These are phyloP conservation scores for Camelina laxa DNA, from an alignment of 345 rosid genomes.

Conservation along the genomic window DNA sequence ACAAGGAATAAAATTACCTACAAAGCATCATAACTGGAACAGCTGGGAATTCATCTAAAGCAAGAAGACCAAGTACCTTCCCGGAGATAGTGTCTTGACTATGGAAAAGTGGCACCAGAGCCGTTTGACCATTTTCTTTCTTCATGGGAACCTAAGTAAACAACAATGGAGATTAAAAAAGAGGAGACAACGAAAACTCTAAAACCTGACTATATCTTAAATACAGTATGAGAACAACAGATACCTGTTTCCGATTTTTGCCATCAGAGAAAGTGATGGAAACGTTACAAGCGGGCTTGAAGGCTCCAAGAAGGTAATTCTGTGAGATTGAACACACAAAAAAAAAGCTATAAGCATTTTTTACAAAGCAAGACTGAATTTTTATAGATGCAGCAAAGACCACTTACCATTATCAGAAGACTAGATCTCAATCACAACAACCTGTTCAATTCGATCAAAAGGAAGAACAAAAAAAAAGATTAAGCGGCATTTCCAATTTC, in stretches of 20 bases:
- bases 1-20: not conserved
- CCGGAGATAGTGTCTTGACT: conserved; percentile 92
- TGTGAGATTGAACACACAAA: conserved; percentile 33
- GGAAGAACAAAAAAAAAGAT: conserved; percentile 23
- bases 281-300: conserved; percentile 86
- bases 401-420: conserved; percentile 47
- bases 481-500: conserved; percentile 11
- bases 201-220: not conserved
- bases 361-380: not conserved
- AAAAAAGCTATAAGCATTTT: conserved; percentile 20
- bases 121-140: conserved; percentile 94
- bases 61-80: conserved; percentile 55
- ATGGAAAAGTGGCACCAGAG: conserved; percentile 82
- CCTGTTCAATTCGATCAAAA: conserved; percentile 33
- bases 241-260: conserved; percentile 88
- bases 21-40: conserved; percentile 3
- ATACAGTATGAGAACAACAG: not conserved
- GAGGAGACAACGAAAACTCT: not conserved
- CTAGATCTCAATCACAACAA: conserved; percentile 35
- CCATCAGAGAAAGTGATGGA: conserved; percentile 80
- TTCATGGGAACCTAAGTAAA: conserved; percentile 71
- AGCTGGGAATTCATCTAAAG: not conserved
- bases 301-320: conserved; percentile 97
- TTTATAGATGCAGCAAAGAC: not conserved
- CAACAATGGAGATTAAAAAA: conserved; percentile 4